phyloP scores from a whole-genome alignment of 2,329 filamentous ascomycete genomes.

The Monosporascus sp. region DNA sequence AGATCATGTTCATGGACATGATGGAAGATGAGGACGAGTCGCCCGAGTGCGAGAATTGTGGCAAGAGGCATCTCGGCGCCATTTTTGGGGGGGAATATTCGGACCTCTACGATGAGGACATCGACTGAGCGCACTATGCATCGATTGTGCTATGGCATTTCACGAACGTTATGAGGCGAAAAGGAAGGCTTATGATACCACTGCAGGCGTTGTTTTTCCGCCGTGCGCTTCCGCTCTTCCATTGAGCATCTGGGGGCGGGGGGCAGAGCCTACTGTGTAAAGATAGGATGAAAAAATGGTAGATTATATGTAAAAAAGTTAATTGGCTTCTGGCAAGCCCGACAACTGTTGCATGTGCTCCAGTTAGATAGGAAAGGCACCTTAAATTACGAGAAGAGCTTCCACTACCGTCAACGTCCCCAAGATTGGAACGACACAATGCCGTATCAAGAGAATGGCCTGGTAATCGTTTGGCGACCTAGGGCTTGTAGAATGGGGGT shows the following conservation, averaged over 20 bases:
- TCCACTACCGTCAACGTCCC: too few relatives aligned
- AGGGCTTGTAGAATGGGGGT: too few relatives aligned
- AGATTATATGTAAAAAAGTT: too few relatives aligned
- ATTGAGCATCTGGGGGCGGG: not conserved
- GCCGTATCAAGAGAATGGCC: too few relatives aligned
- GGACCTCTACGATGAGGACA: slow-evolving; percentile 20
- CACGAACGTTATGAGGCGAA: not conserved
- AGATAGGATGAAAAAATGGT: too few relatives aligned
- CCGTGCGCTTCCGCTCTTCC: not conserved
- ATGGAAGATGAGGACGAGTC: slow-evolving; percentile 18
- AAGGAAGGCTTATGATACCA: not conserved
- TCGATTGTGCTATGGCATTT: not conserved
- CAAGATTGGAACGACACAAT: too few relatives aligned
- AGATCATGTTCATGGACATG: slow-evolving; percentile 23
- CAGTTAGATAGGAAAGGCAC: too few relatives aligned
- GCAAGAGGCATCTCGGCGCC: slow-evolving; percentile 23
- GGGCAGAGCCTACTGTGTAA: too few relatives aligned
- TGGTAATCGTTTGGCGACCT: too few relatives aligned
- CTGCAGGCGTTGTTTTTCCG: not conserved
- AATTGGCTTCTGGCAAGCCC: too few relatives aligned
- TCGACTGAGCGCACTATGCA: not conserved
- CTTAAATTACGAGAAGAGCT: too few relatives aligned
- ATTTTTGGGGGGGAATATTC: slow-evolving; percentile 22
- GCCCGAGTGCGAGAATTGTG: slow-evolving; percentile 26
- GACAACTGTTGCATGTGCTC: too few relatives aligned